Percentiles rank a stretch among this genome's conserved stretches.
phyloP scores from a whole-genome alignment of 192 early-diverging fungal species.

The Chytriomyces hyalinus region DNA sequence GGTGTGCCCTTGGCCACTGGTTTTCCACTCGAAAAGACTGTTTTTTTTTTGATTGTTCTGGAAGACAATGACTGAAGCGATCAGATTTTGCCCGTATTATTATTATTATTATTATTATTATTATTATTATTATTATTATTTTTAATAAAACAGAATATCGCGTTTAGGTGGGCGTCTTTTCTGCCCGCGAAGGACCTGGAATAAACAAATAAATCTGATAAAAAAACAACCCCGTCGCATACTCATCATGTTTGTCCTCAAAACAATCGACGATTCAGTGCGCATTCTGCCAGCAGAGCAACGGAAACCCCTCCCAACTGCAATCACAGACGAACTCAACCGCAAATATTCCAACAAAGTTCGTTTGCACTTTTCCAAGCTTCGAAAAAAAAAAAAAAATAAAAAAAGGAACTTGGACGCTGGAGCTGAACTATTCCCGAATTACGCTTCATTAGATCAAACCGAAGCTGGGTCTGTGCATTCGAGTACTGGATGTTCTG shows the following conservation, averaged over 20 bases:
- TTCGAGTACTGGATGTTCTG: slow-evolving; percentile 80
- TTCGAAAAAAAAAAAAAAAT: not conserved
- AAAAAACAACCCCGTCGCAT: no score
- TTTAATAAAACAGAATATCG: no score
- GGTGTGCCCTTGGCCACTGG: no score
- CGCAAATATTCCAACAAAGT: slow-evolving; percentile 93
- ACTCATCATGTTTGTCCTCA: slow-evolving; percentile 81
- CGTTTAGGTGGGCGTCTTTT: no score
- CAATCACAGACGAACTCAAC: slow-evolving; percentile 88
- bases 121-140: no score
- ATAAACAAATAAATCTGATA: no score
- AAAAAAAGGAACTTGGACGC: not conserved
- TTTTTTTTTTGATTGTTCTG: not conserved
- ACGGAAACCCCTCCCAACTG: slow-evolving; percentile 72
- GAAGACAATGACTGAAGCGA: not conserved
- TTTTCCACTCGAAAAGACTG: no score
- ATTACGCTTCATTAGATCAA: slow-evolving; percentile 56
- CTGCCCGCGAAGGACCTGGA: no score
- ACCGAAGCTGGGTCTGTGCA: slow-evolving; percentile 90
- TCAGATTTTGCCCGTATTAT: not conserved
- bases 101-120: not conserved
- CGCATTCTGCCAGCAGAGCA: slow-evolving; percentile 83
- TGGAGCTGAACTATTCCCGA: not conserved
- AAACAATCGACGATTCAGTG: slow-evolving; percentile 81
- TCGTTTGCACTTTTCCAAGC: slow-evolving; percentile 15